A percentile compares a stretch with the other conserved stretches of the same genome.
These are phyloP conservation scores for Pythium oligandrum DNA, from an alignment of 352 stramenopile genomes.

Conservation along the genomic window DNA sequence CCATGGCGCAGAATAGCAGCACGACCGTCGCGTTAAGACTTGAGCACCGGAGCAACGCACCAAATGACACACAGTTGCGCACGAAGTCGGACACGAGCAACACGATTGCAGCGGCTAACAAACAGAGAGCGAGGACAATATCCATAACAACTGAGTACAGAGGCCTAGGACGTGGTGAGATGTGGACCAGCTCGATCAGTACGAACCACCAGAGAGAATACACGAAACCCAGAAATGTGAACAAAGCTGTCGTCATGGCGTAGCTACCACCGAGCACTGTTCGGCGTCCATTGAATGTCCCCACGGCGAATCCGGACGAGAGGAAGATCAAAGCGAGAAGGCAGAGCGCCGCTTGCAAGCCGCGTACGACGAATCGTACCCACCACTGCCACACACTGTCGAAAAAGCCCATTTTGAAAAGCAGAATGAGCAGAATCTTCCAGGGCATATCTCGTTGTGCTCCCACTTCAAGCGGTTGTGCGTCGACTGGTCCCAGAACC, in stretches of 20 bases:
- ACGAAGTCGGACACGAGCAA: slow-evolving; percentile 21
- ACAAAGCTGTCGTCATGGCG: slow-evolving; percentile 13
- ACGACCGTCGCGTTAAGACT: slow-evolving; percentile 18
- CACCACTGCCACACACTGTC: slow-evolving; percentile 16
- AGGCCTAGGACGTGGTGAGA: slow-evolving; percentile 9
- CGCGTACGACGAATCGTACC: slow-evolving; percentile 10
- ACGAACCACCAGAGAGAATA: slow-evolving; percentile 20
- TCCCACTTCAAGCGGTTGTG: too few relatives aligned
- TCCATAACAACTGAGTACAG: slow-evolving; percentile 15
- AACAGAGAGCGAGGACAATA: slow-evolving; percentile 12
- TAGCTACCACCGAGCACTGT: slow-evolving; percentile 17
- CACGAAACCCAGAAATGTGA: slow-evolving; percentile 16
- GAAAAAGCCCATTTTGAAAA: slow-evolving; percentile 17
- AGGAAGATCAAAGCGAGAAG: slow-evolving; percentile 17
- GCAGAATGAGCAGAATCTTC: neutral
- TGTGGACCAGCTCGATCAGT: slow-evolving; percentile 15
- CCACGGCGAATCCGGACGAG: slow-evolving; percentile 14
- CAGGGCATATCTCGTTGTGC: too few relatives aligned
- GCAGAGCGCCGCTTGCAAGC: slow-evolving; percentile 18
- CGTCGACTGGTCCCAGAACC: too few relatives aligned
- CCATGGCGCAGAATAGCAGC: slow-evolving; percentile 11
- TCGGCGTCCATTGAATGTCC: slow-evolving; percentile 14
- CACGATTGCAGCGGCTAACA: slow-evolving; percentile 16
- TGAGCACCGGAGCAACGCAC: slow-evolving; percentile 17
- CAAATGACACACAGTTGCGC: slow-evolving; percentile 19